Evolutionary conservation across 306 rosid genomes (phyloP), one percentile per base, ranked within the genome.

Genomic region (Echinosophora koreensis): DNA sequence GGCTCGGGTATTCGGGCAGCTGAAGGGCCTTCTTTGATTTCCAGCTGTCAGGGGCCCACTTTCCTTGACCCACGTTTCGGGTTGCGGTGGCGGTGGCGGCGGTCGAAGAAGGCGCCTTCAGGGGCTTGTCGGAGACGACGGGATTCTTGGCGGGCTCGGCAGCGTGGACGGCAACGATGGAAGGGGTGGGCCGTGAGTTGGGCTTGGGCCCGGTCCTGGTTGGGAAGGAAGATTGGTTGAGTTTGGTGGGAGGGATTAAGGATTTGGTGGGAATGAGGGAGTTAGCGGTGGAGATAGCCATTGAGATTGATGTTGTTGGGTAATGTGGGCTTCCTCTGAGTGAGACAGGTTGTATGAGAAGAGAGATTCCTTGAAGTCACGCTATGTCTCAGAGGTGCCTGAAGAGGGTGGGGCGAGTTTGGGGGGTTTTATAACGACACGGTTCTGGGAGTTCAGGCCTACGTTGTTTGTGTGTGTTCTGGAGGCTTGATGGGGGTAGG

Each of bases 131-230:
- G 18, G 96, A 78, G 56, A 90, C 90, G 3, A 87, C 72, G 1
- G 98, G 93, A 44, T 86, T 92, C 75, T 92, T 89, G 6, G 97
- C 88, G 0, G 98, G 96, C 30, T 92, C 98, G 12, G 99, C 92
- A 2, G 99, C 97, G 62, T 90, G 97, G 15, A 87, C 96, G 58
- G 97, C 92, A 0, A 84, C 5, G 64, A 86, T 84, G 55, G 89
- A 80, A 46, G 80, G 74, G 7, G 75, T 28, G 15, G 81, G 22
- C 22, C 22, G 22, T 22, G 22, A 22, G 22, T 22, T 22, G 22
- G 22, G 72, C 32, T 41, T 64, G 77, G 80, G 68, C 60, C 44
- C 79, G 44, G 63, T 34, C 46, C 15, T 57, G 86, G 44, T 39
- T 46, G 73, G 56, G 52, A 84, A 46, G 62, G 89, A 71, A 8